Percentiles rank a stretch among this genome's conserved stretches.
These are phyloP conservation scores for Bryoerythrophyllum caledonicum DNA, from an alignment of 225 moss, liverwort and hornwort species.

Conservation along the genomic window DNA sequence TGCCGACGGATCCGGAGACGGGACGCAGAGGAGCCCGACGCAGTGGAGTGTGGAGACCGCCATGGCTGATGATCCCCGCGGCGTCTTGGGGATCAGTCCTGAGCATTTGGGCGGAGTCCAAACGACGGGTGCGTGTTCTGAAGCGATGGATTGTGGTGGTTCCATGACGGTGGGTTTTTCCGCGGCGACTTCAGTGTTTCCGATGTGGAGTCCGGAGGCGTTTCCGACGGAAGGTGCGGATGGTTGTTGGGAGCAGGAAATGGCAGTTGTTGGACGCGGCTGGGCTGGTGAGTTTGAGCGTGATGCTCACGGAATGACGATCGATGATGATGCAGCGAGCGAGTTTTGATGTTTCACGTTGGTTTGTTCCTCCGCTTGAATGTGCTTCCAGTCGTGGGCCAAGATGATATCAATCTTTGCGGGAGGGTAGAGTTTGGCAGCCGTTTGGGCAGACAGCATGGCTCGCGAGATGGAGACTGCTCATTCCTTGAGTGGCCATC, in stretches of 20 bases:
- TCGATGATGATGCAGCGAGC: no score
- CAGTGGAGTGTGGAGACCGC: background rate
- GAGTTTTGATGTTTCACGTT: no score
- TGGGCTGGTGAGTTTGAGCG: background rate
- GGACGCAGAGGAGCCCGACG: background rate
- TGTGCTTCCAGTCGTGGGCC: no score
- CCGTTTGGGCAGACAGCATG: no score
- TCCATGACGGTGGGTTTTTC: background rate
- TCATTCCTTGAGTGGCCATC: no score
- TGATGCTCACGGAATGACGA: no score
- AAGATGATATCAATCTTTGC: no score
- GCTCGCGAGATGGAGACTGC: no score
- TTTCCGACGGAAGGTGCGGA: background rate
- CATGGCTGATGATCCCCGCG: background rate
- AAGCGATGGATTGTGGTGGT: background rate
- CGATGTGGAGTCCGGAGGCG: background rate
- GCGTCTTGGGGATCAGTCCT: background rate
- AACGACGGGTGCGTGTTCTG: background rate
- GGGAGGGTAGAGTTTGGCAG: no score
- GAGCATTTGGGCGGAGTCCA: background rate
- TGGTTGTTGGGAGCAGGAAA: constrained; percentile 8
- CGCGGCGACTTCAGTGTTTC: background rate
- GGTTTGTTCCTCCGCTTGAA: no score
- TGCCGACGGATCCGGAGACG: background rate
- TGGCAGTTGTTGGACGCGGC: background rate